phyloP scores from a whole-genome alignment of 2,329 filamentous ascomycete genomes.

The Fusarium beomiforme region DNA sequence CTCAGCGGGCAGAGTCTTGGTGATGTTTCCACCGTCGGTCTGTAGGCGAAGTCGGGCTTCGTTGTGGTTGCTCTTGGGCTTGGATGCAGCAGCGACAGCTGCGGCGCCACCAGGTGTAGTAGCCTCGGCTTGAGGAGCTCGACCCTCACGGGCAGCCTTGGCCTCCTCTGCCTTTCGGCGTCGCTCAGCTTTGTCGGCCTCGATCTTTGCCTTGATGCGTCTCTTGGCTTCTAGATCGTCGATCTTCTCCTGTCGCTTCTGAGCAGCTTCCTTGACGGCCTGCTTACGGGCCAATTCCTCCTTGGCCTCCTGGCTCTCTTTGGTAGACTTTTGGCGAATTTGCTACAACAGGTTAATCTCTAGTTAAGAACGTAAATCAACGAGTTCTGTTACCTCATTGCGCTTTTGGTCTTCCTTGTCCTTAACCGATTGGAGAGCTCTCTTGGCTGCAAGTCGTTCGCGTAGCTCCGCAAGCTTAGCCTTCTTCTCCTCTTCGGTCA shows the following conservation, averaged over 20 bases:
- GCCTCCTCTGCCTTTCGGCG: slow-evolving; percentile 85
- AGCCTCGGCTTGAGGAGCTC: slow-evolving; percentile 57
- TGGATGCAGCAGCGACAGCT: slow-evolving; percentile 60
- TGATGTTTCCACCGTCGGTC: slow-evolving; percentile 75
- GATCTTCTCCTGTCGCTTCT: slow-evolving; percentile 87
- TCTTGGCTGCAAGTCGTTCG: slow-evolving; percentile 77
- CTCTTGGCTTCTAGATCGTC: slow-evolving; percentile 88
- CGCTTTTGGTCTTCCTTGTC: slow-evolving; percentile 85
- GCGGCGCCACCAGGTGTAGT: slow-evolving; percentile 60
- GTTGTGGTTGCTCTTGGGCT: slow-evolving; percentile 76
- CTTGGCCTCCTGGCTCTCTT: slow-evolving; percentile 87
- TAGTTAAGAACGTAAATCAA: accelerated
- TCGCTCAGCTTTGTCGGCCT: slow-evolving; percentile 91
- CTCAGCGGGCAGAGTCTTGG: slow-evolving; percentile 88
- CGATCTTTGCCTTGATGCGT: slow-evolving; percentile 91
- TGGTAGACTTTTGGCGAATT: slow-evolving; percentile 87
- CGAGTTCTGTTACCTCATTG: slow-evolving; percentile 74
- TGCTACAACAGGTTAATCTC: slow-evolving; percentile 52
- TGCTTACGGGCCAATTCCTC: slow-evolving; percentile 90
- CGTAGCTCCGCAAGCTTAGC: slow-evolving; percentile 80
- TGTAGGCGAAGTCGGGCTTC: slow-evolving; percentile 87
- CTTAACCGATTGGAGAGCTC: slow-evolving; percentile 70
- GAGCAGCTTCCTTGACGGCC: slow-evolving; percentile 88
- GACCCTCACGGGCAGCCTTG: slow-evolving; percentile 87
- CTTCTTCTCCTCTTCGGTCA: slow-evolving; percentile 93